Evolutionary conservation across 768 basidiomycete genomes (phyloP), one percentile per base, ranked within the genome.

Genomic region (Leccinum uliginosum): DNA sequence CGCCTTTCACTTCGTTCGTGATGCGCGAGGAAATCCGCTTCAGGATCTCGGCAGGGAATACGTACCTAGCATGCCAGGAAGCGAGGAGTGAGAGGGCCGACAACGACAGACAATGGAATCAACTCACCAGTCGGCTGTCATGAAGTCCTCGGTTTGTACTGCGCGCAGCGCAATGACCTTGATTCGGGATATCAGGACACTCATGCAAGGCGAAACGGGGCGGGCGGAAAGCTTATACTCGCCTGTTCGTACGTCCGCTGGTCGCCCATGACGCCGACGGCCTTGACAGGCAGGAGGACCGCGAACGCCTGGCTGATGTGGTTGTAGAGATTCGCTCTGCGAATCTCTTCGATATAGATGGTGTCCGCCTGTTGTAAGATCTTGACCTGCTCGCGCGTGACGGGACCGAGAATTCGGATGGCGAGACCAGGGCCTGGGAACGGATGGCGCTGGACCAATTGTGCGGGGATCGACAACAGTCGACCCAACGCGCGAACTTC

Each of bases 361-460:
- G 74, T 81, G 72, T 98, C 97, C 4, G 96, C 97, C 35, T 87
- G 84, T 71, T 99, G 93, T 15, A 93, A 78, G 59, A 95, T 89
- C 62, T 83, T 80, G 58, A 99, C 95, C 74, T 99, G 97, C 38
- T 89, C 90, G 47, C 90, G 86, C 30, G 87, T 98, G 60, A 99
- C 93, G 40, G 93, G 91, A 2, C 97, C 97, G 17, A 99, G 83
- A 63, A 99, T 98, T 40, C 97, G 92, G 71, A 98, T 99, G 19
- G 96, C 95, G 53, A 98, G 88, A 47, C 96, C 97, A 4, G 97
- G 97, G 1, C 96, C 97, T 15, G 97, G 97, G 85, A 99, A 98
- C 9, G 97, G 97, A 74, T 99, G 97, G 3, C 97, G 87, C 60
- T 93, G 90, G 27, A 98, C 96, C 50, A 99, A 83, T 59, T 89